Base-by-base conservation (phyloP, 2,329 filamentous ascomycete genomes). In the Geosmithia flava region DNA sequence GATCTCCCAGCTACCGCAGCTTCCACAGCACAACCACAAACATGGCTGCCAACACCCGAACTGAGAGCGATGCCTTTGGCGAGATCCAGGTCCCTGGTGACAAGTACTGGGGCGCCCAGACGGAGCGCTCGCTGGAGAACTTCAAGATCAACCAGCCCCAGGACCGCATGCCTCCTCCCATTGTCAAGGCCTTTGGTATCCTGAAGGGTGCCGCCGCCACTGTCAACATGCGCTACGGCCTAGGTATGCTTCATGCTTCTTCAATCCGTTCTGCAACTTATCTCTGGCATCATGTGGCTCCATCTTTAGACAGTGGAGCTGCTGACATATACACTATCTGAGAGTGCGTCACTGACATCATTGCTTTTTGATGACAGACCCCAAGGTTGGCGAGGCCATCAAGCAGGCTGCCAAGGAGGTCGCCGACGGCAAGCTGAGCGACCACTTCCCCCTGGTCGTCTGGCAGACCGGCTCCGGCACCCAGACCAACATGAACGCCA, bases 401-500 rank as follows among this genome's bases (percentile, higher is more conserved):
- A 85, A 96, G 72, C 81, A 96, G 73, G 93, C 93, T 50, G 89
- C 93, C 54, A 78, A 83, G 53, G 93, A 98, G 73, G 91, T 98
- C 41, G 90, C 91, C 49, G 84, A 87, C 54, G 81, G 93, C 63
- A 95, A 96, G 78, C 83, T 97, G 59, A 68, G 94, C 61, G 90
- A 96, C 68, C 91, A 97, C 76, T 97, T 98, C 73, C 93, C 93
- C 55, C 86, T 97, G 52, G 91, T 97, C 49, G 91, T 98, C 63
- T 98, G 93, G 93, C 93, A 98, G 76, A 98, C 93, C 48, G 93
- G 93, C 54, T 97, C 93, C 46, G 93, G 93, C 64, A 97, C 93
- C 29, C 93, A 97, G 76, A 96, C 90, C 68, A 97, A 95, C 81
- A 97, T 97, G 93, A 98, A 98, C 74, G 90, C 91, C 65, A 98